Evolutionary conservation across 345 rosid genomes (phyloP).

Genomic region (Corchorus capsularis): DNA sequence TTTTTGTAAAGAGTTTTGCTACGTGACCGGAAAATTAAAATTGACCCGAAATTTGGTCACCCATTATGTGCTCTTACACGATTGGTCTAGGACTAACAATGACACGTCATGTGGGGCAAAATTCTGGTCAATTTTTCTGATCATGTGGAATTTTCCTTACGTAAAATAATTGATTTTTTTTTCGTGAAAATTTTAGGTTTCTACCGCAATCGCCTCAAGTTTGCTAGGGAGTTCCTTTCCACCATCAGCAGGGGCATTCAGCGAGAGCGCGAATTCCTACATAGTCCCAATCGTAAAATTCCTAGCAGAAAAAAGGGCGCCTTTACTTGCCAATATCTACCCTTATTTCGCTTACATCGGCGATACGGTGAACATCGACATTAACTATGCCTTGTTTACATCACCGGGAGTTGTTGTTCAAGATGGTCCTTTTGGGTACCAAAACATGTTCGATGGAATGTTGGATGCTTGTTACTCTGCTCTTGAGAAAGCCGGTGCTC

Average conservation of each 20-base stretch:
- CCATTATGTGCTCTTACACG: too few relatives aligned
- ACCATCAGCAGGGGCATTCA: too few relatives aligned
- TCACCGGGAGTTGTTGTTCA: not conserved
- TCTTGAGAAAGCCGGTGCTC: conserved; percentile 25
- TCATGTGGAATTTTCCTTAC: too few relatives aligned
- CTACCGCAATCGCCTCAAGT: conserved; percentile 30
- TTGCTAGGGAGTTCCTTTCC: not conserved
- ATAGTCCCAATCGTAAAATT: too few relatives aligned
- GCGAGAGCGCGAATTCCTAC: too few relatives aligned
- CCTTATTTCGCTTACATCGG: conserved; percentile 27
- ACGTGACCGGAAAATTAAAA: too few relatives aligned
- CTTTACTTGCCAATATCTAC: conserved; percentile 23
- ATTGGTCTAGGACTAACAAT: too few relatives aligned
- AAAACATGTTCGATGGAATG: conserved; percentile 28
- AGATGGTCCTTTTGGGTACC: conserved; percentile 22
- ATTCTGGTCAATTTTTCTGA: too few relatives aligned
- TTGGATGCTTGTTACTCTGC: conserved; percentile 28
- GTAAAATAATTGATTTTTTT: too few relatives aligned
- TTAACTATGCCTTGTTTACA: conserved; percentile 26
- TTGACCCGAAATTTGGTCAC: too few relatives aligned
- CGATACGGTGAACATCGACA: not conserved
- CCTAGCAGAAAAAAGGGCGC: not conserved
- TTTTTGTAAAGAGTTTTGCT: too few relatives aligned
- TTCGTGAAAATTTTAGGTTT: conserved; percentile 31
- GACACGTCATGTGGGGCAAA: too few relatives aligned